Conservation (phyloP, 2,329 filamentous ascomycete species). For the Rugonectria rugulosa region DNA sequence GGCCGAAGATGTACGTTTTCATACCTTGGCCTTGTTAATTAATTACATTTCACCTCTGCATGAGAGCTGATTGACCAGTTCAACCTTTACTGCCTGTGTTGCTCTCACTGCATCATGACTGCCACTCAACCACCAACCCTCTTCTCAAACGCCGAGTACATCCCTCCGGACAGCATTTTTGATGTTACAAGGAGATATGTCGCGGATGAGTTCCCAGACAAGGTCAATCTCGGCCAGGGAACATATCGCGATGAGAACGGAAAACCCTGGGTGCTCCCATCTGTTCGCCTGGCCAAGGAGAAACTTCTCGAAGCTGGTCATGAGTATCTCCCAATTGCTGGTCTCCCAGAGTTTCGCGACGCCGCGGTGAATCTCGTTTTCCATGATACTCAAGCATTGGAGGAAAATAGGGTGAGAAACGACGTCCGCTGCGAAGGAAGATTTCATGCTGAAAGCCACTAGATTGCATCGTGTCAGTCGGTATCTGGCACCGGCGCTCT, state of each 20-base stretch:
- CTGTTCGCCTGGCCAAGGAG: slow-evolving; percentile 14
- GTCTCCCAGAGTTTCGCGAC: slow-evolving; percentile 6
- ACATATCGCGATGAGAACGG: slow-evolving; percentile 19
- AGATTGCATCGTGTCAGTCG: slow-evolving; percentile 48
- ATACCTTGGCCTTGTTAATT: too few relatives aligned
- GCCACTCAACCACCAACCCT: neutral
- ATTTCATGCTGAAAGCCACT: slow-evolving; percentile 31
- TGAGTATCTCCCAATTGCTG: slow-evolving; percentile 19
- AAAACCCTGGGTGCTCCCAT: slow-evolving; percentile 16
- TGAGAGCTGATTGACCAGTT: too few relatives aligned
- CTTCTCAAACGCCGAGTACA: slow-evolving; percentile 10
- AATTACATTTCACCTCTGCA: too few relatives aligned
- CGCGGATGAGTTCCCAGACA: neutral
- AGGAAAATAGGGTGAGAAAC: slow-evolving; percentile 39
- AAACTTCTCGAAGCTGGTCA: slow-evolving; percentile 9
- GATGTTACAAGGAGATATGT: slow-evolving; percentile 17
- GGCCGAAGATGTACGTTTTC: too few relatives aligned
- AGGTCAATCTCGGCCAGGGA: slow-evolving; percentile 19
- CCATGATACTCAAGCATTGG: slow-evolving; percentile 34
- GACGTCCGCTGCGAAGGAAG: slow-evolving; percentile 29
- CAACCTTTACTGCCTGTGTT: too few relatives aligned
- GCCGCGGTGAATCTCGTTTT: slow-evolving; percentile 39
- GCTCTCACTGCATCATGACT: neutral
- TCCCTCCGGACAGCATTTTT: slow-evolving; percentile 20
- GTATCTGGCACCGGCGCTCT: slow-evolving; percentile 52